Evolutionary conservation across 192 early-diverging fungal genomes (phyloP).

Genomic region (Glomus cerebriforme): DNA sequence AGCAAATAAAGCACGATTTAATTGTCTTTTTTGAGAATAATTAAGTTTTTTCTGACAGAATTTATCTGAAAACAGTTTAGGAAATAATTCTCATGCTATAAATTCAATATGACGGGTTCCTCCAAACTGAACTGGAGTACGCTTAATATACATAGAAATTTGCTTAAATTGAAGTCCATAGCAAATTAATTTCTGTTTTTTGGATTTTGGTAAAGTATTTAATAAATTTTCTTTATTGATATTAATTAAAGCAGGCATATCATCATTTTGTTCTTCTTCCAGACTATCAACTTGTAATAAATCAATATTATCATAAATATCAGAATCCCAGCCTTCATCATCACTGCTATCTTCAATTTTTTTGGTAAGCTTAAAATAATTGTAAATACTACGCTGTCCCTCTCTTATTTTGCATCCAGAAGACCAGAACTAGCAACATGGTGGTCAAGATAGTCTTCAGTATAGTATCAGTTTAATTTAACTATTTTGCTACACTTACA

Average conservation of each 20-base stretch:
- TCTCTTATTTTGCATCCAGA: neutral
- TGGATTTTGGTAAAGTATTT: neutral
- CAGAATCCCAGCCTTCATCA: neutral
- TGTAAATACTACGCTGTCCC: neutral
- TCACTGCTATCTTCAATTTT: neutral
- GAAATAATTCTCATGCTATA: neutral
- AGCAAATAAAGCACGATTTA: neutral
- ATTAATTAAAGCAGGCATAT: too few species aligned
- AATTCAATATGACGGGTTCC: neutral
- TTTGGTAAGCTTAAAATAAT: neutral
- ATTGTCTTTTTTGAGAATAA: neutral
- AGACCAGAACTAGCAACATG: neutral
- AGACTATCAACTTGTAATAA: neutral
- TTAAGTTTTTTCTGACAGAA: neutral
- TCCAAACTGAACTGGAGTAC: neutral
- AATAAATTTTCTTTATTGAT: too few species aligned
- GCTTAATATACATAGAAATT: neutral
- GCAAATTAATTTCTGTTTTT: neutral
- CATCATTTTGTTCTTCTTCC: neutral
- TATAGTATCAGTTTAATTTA: neutral
- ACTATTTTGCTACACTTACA: neutral
- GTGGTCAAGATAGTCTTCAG: neutral
- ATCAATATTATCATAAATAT: too few species aligned
- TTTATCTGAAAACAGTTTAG: neutral
- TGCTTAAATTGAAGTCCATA: neutral